Percentiles rank a stretch among this genome's conserved stretches.
phyloP scores from a whole-genome alignment of 163 green algal species.

The Chlamydomonas reinhardtii region DNA sequence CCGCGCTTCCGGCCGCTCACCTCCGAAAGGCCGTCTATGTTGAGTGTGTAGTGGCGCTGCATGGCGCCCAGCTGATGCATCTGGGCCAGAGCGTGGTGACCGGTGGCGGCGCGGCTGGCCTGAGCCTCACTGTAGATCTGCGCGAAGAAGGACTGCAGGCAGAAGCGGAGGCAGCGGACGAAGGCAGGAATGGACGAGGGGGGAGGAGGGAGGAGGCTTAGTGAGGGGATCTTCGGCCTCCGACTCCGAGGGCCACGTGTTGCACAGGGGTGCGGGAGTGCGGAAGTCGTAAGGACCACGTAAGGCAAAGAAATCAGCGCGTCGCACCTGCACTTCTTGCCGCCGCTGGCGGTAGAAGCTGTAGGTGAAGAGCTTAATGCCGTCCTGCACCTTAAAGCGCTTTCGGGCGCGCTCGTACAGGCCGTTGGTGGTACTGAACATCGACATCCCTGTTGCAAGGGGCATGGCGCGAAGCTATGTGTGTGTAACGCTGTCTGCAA shows the following conservation, averaged over 20 bases:
- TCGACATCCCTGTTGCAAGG: conserved; percentile 87
- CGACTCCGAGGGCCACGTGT: too few species aligned
- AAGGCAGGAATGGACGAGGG: too few species aligned
- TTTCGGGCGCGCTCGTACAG: conserved; percentile 90
- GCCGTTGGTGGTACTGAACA: conserved; percentile 89
- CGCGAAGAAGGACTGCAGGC: conserved; percentile 82
- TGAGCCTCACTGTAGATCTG: conserved; percentile 89
- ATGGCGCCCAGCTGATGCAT: conserved; percentile 62
- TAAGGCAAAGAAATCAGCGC: not conserved
- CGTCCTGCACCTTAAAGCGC: conserved; percentile 86
- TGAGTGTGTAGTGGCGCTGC: conserved; percentile 94
- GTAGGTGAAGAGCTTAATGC: conserved; percentile 94
- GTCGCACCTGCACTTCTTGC: conserved; percentile 67
- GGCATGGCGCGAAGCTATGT: not conserved
- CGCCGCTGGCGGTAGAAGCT: conserved; percentile 85
- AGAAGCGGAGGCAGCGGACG: not conserved
- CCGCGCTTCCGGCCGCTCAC: too few species aligned
- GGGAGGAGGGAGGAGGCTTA: too few species aligned
- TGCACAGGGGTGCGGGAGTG: too few species aligned
- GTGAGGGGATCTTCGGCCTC: too few species aligned
- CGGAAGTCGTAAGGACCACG: too few species aligned
- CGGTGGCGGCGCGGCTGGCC: conserved; percentile 69
- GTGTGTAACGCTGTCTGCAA: too few species aligned
- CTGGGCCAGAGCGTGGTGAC: conserved; percentile 82
- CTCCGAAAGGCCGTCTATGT: conserved; percentile 92